These are phyloP conservation scores for Yamadazyma oceani DNA, from an alignment of 1,139 yeast species.

Conservation along the genomic window DNA sequence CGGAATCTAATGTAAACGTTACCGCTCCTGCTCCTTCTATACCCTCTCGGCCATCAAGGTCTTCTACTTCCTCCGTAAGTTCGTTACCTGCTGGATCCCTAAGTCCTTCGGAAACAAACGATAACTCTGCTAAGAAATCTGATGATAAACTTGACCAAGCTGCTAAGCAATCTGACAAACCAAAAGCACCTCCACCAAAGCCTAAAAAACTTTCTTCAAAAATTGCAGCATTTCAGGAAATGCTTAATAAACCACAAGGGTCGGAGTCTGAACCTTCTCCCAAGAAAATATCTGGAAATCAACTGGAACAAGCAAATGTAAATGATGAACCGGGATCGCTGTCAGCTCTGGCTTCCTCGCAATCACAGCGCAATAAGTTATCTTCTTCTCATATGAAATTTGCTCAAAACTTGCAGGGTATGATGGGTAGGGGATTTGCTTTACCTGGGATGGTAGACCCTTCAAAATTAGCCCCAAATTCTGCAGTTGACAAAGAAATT, in stretches of 20 bases:
- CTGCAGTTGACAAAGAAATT: conserved; percentile 2
- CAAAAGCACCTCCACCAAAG: conserved; percentile 57
- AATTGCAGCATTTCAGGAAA: conserved; percentile 78
- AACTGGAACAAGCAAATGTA: conserved; percentile 5
- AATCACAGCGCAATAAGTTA: conserved; percentile 16
- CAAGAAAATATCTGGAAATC: too few relatives aligned
- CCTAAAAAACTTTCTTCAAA: conserved; percentile 76
- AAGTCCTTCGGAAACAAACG: neutral
- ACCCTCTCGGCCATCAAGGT: conserved; percentile 11
- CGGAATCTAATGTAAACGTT: too few relatives aligned
- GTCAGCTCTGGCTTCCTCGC: neutral
- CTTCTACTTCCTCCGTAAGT: conserved; percentile 2
- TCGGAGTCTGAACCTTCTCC: neutral
- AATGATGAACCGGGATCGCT: neutral
- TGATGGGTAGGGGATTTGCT: conserved; percentile 55
- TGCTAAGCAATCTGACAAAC: neutral
- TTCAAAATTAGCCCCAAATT: conserved; percentile 7
- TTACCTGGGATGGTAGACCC: conserved; percentile 62
- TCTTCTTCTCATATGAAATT: conserved; percentile 44
- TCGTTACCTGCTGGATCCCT: neutral
- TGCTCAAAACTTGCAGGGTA: conserved; percentile 56
- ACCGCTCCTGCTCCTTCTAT: too few relatives aligned
- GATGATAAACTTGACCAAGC: neutral
- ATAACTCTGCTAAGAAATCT: too few relatives aligned
- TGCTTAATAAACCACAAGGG: conserved; percentile 38